These are phyloP conservation scores for Cinnamomum micranthum DNA, from an alignment of 164 flowering plant genomes.

Conservation along the genomic window DNA sequence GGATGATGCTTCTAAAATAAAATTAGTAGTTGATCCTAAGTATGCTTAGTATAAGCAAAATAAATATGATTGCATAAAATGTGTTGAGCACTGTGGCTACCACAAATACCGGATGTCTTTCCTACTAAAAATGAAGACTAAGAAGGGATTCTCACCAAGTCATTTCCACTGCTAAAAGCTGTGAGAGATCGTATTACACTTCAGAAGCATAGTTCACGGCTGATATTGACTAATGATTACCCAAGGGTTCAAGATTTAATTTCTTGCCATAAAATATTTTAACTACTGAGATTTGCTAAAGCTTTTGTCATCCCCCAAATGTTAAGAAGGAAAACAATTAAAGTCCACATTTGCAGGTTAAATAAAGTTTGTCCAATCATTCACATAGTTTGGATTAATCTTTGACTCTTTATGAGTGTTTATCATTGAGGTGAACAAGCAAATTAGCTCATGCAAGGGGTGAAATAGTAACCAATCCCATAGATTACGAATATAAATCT, in stretches of 20 bases:
- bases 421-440: no score
- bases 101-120: background rate
- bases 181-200: background rate
- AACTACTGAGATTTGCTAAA: no score
- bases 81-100: background rate
- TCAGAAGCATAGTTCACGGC: background rate
- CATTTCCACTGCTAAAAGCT: background rate
- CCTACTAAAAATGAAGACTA: background rate
- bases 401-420: no score
- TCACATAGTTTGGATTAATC: no score
- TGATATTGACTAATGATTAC: background rate
- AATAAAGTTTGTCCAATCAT: no score
- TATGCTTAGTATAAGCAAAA: background rate
- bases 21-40: background rate
- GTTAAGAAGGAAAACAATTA: no score
- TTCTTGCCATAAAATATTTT: no score
- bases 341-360: no score
- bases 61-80: background rate
- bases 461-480: background rate
- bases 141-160: background rate
- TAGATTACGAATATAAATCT: background rate
- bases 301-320: no score
- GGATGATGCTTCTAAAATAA: background rate
- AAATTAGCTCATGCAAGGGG: no score
- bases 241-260: background rate